A percentile compares a stretch with the other conserved stretches of the same genome.
Evolutionary conservation across 257 asterid species (phyloP).

Genomic region (Verbascum thapsus): DNA sequence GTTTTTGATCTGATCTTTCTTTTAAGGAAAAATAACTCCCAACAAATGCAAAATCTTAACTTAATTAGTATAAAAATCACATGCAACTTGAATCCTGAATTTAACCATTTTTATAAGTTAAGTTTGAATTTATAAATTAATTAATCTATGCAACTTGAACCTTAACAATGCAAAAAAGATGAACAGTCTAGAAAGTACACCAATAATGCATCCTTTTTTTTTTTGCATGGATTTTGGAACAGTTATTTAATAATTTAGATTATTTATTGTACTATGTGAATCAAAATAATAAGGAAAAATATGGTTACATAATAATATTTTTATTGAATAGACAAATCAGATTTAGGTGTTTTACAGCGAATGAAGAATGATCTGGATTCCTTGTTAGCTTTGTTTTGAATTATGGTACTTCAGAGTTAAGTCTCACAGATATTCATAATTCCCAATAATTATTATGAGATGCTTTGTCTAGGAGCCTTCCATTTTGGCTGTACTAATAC

Average conservation of each 20-base stretch:
- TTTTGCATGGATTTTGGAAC: too few relatives aligned
- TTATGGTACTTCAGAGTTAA: conserved; percentile 32
- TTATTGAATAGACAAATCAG: conserved; percentile 23
- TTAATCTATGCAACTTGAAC: too few relatives aligned
- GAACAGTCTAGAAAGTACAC: too few relatives aligned
- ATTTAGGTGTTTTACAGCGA: too few relatives aligned
- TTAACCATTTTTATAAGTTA: too few relatives aligned
- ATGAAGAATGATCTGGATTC: conserved; percentile 42
- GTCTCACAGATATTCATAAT: conserved; percentile 16
- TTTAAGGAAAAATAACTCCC: neutral
- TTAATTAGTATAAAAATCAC: conserved; percentile 26
- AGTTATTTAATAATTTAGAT: too few relatives aligned
- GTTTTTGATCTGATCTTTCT: too few relatives aligned
- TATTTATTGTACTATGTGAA: neutral
- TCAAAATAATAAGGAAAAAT: neutral
- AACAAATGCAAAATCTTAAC: too few relatives aligned
- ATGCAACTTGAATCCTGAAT: too few relatives aligned
- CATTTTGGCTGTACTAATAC: conserved; percentile 11
- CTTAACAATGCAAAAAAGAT: too few relatives aligned
- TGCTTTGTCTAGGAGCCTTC: conserved; percentile 4
- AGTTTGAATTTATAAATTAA: too few relatives aligned
- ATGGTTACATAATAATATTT: neutral
- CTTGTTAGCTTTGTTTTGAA: conserved; percentile 23
- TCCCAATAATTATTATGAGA: conserved; percentile 23
- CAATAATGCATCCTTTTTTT: too few relatives aligned